Evolutionary conservation across 805 yeast species (phyloP).

Genomic region (Barnettozyma wickerhamii): DNA sequence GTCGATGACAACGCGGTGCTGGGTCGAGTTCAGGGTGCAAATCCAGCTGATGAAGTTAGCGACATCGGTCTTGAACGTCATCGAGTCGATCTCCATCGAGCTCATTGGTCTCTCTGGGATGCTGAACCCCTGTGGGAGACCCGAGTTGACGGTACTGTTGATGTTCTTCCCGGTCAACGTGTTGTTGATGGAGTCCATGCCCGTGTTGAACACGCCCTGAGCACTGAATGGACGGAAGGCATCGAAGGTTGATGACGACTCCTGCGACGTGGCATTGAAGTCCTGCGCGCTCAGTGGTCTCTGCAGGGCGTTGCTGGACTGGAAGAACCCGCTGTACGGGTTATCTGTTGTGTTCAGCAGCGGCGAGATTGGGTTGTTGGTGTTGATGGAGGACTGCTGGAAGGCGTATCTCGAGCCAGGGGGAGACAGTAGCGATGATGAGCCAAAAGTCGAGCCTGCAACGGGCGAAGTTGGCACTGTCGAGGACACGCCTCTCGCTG

Average conservation of each 20-base stretch:
- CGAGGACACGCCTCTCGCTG: neutral
- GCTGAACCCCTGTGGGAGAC: slow-evolving; percentile 1
- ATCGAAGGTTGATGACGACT: slow-evolving; percentile 8
- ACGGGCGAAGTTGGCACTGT: neutral
- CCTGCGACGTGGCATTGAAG: slow-evolving; percentile 3
- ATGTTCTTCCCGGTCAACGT: slow-evolving; percentile 3
- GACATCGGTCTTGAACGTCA: slow-evolving; percentile 46
- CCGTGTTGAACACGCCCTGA: slow-evolving; percentile 7
- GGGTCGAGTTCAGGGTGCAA: slow-evolving; percentile 44
- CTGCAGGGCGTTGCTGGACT: slow-evolving; percentile 8
- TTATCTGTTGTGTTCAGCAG: slow-evolving; percentile 19
- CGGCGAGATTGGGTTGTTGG: slow-evolving; percentile 23
- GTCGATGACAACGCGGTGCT: slow-evolving; percentile 49
- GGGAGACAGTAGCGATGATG: slow-evolving; percentile 35
- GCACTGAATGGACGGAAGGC: slow-evolving; percentile 22
- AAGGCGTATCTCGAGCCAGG: slow-evolving; percentile 33
- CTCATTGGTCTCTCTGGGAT: slow-evolving; percentile 28
- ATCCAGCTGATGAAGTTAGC: slow-evolving; percentile 48
- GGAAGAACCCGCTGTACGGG: slow-evolving; percentile 14
- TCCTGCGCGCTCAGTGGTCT: slow-evolving; percentile 27
- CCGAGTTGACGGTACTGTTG: neutral
- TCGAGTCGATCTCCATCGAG: slow-evolving; percentile 27
- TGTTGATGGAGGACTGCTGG: slow-evolving; percentile 16
- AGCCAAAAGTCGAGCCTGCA: neutral
- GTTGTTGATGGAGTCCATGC: slow-evolving; percentile 6